Evolutionary conservation across 164 flowering plant genomes (phyloP).

Genomic region (Amborella trichopoda): DNA sequence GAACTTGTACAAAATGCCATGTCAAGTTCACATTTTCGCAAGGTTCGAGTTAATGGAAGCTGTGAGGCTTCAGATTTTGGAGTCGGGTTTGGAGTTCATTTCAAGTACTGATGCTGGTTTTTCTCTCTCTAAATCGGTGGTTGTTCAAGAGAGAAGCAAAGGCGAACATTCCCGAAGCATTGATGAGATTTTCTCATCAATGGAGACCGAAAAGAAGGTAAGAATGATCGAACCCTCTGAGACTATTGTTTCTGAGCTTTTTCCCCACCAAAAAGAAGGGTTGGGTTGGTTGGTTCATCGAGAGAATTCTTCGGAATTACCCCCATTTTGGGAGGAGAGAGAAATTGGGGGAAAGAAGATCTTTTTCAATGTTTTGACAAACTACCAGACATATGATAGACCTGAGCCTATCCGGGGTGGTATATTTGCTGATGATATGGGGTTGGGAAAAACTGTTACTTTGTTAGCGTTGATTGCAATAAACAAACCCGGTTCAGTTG

Average conservation of each 20-base stretch:
- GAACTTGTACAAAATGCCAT: slow-evolving; percentile 28
- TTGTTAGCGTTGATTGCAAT: slow-evolving; percentile 73
- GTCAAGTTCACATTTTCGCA: slow-evolving; percentile 65
- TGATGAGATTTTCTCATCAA: slow-evolving; percentile 63
- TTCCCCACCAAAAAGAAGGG: slow-evolving; percentile 75
- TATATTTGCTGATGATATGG: slow-evolving; percentile 95
- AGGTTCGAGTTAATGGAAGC: slow-evolving; percentile 17
- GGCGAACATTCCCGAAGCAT: slow-evolving; percentile 18
- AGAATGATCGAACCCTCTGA: slow-evolving; percentile 48
- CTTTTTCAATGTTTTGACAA: slow-evolving; percentile 64
- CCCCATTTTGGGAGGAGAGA: slow-evolving; percentile 81
- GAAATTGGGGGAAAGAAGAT: slow-evolving; percentile 5
- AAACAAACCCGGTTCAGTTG: slow-evolving; percentile 24
- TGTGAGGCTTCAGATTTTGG: slow-evolving; percentile 21
- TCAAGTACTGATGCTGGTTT: slow-evolving; percentile 23
- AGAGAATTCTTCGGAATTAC: slow-evolving; percentile 64
- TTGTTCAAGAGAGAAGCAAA: slow-evolving; percentile 35
- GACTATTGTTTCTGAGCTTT: slow-evolving; percentile 46
- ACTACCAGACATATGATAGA: slow-evolving; percentile 28
- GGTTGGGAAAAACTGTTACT: slow-evolving; percentile 88
- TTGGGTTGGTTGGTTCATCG: slow-evolving; percentile 70
- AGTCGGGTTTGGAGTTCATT: slow-evolving; percentile 39
- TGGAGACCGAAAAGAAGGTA: slow-evolving; percentile 25
- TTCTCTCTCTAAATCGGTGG: slow-evolving; percentile 42
- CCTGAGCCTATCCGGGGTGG: slow-evolving; percentile 85